Conservation (phyloP, 768 basidiomycete genomes). For the Leucogyrophana mollusca region DNA sequence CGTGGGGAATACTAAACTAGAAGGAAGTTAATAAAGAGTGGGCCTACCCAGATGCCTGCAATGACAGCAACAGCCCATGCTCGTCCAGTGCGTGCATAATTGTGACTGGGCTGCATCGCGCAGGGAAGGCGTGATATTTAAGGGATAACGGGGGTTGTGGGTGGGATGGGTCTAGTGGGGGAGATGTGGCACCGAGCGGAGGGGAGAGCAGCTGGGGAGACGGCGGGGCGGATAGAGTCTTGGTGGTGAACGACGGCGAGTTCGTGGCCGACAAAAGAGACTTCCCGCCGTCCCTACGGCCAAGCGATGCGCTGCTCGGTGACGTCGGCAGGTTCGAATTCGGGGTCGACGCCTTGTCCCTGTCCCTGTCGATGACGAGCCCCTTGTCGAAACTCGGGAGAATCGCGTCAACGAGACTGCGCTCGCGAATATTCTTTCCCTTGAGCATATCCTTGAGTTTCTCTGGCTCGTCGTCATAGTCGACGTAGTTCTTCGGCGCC, state of each 20-base stretch:
- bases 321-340: conserved; percentile 13
- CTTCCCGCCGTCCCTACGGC: conserved; percentile 35
- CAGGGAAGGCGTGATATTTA: conserved; percentile 44
- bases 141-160: too few relatives aligned
- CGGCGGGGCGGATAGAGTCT: conserved; percentile 37
- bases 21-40: not conserved
- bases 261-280: conserved; percentile 47
- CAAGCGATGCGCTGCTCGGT: conserved; percentile 25
- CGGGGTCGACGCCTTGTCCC: conserved; percentile 32
- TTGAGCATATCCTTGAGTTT: conserved; percentile 74
- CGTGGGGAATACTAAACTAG: conserved; percentile 7
- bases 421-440: conserved; percentile 36
- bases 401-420: conserved; percentile 30
- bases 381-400: conserved; percentile 30
- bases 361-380: conserved; percentile 18
- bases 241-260: conserved; percentile 40
- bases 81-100: too few relatives aligned
- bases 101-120: conserved; percentile 36
- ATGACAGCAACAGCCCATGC: conserved; percentile 42
- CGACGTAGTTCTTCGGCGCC: conserved; percentile 76
- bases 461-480: conserved; percentile 79
- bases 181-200: conserved; percentile 6
- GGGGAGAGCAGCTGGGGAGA: conserved; percentile 19
- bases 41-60: conserved; percentile 67
- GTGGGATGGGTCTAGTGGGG: conserved; percentile 5